These are phyloP conservation scores for Streptanthus diversifolius DNA, from an alignment of 345 rosid genomes.

Conservation along the genomic window DNA sequence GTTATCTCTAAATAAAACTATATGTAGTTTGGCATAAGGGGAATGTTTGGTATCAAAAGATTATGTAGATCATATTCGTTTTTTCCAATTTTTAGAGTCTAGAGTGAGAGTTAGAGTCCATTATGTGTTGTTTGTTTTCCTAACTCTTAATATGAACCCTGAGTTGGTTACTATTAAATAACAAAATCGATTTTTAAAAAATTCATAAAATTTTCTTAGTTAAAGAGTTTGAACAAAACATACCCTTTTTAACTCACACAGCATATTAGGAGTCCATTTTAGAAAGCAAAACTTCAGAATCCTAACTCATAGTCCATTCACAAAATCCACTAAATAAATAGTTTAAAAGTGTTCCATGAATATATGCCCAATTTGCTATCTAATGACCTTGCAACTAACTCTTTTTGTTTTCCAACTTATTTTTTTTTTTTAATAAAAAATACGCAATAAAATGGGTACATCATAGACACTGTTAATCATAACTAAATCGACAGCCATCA, in stretches of 20 bases:
- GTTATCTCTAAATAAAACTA: not conserved
- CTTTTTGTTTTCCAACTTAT: not conserved
- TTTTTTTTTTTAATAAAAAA: not conserved
- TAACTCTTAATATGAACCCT: slow-evolving; percentile 2
- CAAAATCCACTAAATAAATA: too few relatives aligned
- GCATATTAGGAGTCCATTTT: not conserved
- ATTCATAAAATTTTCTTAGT: not conserved
- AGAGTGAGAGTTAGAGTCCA: not conserved
- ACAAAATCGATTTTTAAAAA: not conserved
- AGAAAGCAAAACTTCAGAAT: not conserved
- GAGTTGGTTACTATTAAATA: not conserved
- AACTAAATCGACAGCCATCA: not conserved
- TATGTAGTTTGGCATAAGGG: not conserved
- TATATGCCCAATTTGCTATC: too few relatives aligned
- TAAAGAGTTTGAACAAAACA: not conserved
- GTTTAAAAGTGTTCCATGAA: too few relatives aligned
- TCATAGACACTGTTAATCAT: not conserved
- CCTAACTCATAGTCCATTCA: too few relatives aligned
- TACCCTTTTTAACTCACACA: not conserved
- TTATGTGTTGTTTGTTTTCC: not conserved
- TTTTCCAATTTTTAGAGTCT: not conserved
- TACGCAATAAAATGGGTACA: not conserved
- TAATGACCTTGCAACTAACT: slow-evolving; percentile 21
- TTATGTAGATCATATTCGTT: not conserved
- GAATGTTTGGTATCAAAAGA: not conserved